These are phyloP conservation scores for Penicillium sp. DNA, from an alignment of 2,329 filamentous ascomycete genomes.

Conservation along the genomic window DNA sequence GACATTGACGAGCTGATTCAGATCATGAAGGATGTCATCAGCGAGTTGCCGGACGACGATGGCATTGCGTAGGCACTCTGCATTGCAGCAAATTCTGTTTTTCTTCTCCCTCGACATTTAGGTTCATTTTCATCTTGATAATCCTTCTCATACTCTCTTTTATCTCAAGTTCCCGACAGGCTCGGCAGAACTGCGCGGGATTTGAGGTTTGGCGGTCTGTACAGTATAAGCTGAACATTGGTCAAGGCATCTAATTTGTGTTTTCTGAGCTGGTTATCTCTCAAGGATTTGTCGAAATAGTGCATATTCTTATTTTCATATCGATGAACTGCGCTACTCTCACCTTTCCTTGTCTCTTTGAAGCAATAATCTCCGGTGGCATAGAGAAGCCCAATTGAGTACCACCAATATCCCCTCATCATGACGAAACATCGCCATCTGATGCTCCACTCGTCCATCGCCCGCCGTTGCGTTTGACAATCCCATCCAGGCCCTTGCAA, in stretches of 20 bases:
- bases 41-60: slow-evolving; percentile 65
- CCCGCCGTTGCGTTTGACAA: background rate
- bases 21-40: slow-evolving; percentile 74
- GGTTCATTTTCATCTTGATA: background rate
- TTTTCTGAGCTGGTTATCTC: background rate
- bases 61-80: slow-evolving; percentile 22
- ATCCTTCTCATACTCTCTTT: background rate
- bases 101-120: background rate
- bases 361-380: background rate
- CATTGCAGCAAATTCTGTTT: background rate
- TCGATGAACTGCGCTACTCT: background rate
- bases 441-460: background rate
- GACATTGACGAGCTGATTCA: slow-evolving; percentile 81
- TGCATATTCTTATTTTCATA: background rate
- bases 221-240: slow-evolving; percentile 24
- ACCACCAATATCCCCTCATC: slow-evolving; percentile 11
- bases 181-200: slow-evolving; percentile 11
- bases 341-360: background rate
- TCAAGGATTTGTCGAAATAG: background rate
- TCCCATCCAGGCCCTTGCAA: background rate
- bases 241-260: slow-evolving; percentile 8
- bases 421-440: slow-evolving; percentile 21
- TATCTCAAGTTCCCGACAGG: slow-evolving; percentile 18
- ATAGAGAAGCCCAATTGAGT: background rate
- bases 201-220: slow-evolving; percentile 26